Evolutionary conservation across 164 flowering plant genomes (phyloP).

Genomic region (Kingdonia uniflora): DNA sequence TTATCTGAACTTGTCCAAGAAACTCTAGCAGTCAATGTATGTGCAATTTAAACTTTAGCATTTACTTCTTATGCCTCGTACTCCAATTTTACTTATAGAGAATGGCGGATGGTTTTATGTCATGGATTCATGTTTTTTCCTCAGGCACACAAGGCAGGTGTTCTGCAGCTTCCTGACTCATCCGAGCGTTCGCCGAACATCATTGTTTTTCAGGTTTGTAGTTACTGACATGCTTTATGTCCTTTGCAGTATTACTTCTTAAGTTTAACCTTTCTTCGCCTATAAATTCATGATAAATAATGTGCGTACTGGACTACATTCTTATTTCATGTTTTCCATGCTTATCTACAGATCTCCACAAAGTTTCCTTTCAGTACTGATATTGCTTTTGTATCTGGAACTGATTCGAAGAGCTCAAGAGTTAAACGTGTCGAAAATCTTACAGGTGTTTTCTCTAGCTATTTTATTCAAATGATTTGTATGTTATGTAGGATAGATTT

Average conservation of each 20-base stretch:
- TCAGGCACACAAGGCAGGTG: constrained; percentile 48
- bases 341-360: constrained; percentile 54
- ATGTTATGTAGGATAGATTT: background rate
- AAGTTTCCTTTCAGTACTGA: constrained; percentile 62
- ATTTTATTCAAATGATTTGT: background rate
- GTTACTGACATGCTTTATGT: no score
- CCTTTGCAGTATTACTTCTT: background rate
- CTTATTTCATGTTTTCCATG: background rate
- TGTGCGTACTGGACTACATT: background rate
- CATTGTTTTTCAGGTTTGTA: constrained; percentile 83
- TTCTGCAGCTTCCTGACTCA: constrained; percentile 65
- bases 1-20: constrained; percentile 74
- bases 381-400: constrained; percentile 68
- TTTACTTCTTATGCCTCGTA: background rate
- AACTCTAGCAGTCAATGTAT: constrained; percentile 59
- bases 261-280: background rate
- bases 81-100: no score
- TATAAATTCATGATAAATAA: background rate
- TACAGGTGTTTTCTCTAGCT: constrained; percentile 42
- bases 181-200: constrained; percentile 55
- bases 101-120: no score
- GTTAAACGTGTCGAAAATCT: constrained; percentile 55
- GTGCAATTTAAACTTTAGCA: constrained; percentile 5
- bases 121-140: background rate
- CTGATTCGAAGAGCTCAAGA: constrained; percentile 36